A percentile compares a stretch with the other conserved stretches of the same genome.
Conservation (phyloP, 192 early-diverging fungal genomes). For the Lunasporangiospora selenospora region DNA sequence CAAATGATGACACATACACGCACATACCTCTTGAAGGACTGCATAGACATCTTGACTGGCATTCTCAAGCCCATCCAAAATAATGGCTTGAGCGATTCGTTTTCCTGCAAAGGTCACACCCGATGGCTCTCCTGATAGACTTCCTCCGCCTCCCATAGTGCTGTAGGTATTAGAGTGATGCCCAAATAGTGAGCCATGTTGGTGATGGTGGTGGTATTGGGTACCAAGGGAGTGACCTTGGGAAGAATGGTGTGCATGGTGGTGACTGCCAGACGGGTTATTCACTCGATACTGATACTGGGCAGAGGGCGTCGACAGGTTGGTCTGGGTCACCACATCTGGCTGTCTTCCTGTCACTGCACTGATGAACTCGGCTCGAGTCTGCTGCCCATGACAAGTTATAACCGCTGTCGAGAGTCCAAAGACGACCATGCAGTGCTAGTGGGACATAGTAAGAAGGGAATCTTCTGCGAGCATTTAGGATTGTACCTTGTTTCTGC, state of each 20-base stretch:
- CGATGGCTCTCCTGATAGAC: conserved; percentile 21
- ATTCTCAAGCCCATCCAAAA: conserved; percentile 46
- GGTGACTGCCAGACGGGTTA: neutral
- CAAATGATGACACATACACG: neutral
- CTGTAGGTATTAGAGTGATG: conserved; percentile 1
- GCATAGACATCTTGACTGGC: conserved; percentile 43
- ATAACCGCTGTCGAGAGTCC: conserved; percentile 54
- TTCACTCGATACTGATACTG: conserved; percentile 13
- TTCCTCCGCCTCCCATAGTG: conserved; percentile 5
- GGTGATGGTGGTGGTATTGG: conserved; percentile 8
- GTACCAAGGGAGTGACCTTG: too few species aligned
- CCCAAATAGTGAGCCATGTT: neutral
- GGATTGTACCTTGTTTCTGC: too few species aligned
- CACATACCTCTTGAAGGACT: conserved; percentile 43
- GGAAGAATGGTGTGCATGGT: neutral
- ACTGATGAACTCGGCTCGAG: conserved; percentile 38
- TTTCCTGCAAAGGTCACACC: conserved; percentile 29
- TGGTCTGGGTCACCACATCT: conserved; percentile 17
- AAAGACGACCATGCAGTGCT: conserved; percentile 54
- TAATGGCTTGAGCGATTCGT: conserved; percentile 48
- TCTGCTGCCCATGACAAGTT: conserved; percentile 47
- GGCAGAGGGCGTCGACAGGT: conserved; percentile 11
- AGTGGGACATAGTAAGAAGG: too few species aligned
- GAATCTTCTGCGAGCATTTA: too few species aligned
- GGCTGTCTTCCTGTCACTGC: conserved; percentile 40